Evolutionary conservation across 2,329 filamentous ascomycete genomes (phyloP), one percentile per base, ranked within the genome.

Genomic region (Paecilomyces fulvus): DNA sequence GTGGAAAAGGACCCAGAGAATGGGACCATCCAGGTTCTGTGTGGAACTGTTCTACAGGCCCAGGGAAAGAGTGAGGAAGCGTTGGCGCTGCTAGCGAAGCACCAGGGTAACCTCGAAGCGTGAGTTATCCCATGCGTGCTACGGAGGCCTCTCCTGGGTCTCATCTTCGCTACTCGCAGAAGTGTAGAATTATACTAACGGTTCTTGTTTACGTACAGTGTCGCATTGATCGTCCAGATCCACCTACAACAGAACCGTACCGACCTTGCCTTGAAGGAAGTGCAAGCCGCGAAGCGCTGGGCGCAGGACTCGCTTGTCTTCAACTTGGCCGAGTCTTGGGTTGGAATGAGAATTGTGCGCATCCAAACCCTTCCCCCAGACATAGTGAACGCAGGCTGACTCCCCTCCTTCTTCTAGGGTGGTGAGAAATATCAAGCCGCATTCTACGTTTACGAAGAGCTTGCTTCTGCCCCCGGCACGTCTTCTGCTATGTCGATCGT

Each of bases 391-490:
- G 14, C 6, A 28, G 33, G 23, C 46, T 46, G 23, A 46, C 33
- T 21, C n/a, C 17, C 14, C 52, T 43, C 46, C 48, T 30, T n/a
- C 43, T 2, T 55, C 25, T 59, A 95, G 88, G 92, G 92, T 68
- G 92, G 92, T 63, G 91, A 96, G 65, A 94, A 90, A 72, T 97
- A 97, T 75, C 94, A 97, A 69, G 89, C 94, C 69, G 87, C 92
- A 17, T 97, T 95, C 75, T 97, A 99, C 79, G 92, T 97, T 59
- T 97, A 90, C 68, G 92, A 97, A 75, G 94, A 99, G 74, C 83
- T 97, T 52, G 92, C 94, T 3, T 90, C 95, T 69, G 87, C 89
- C 28, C 87, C 91, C 2, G 85, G 89, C 30, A 91, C 89, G 17
- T 86, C 90, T 52, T 89, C 89, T 14, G 80, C 86, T 54, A 80